These are phyloP conservation scores for Dacryopinax primogenitus DNA, from an alignment of 768 basidiomycete genomes.

Conservation along the genomic window DNA sequence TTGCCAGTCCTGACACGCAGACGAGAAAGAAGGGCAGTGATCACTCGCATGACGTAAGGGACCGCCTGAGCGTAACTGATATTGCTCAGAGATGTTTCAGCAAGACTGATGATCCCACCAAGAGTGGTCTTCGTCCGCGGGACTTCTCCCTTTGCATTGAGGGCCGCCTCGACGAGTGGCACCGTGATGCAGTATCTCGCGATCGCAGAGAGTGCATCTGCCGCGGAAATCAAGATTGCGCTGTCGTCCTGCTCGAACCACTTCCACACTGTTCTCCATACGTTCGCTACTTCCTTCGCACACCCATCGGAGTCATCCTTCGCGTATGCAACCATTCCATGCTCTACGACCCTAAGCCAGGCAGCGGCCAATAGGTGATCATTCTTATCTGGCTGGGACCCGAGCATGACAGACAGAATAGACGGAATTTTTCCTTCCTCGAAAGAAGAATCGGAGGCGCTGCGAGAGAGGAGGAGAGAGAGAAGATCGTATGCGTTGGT, in stretches of 20 bases:
- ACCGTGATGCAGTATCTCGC: conserved; percentile 61
- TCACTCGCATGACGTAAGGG: conserved; percentile 63
- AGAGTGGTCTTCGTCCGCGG: conserved; percentile 42
- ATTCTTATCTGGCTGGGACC: conserved; percentile 55
- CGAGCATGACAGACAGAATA: conserved; percentile 54
- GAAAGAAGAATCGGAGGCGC: conserved; percentile 20
- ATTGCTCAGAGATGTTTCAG: conserved; percentile 55
- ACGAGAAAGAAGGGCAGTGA: conserved; percentile 53
- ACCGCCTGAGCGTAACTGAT: conserved; percentile 61
- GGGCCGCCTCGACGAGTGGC: conserved; percentile 41
- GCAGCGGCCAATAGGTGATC: conserved; percentile 56
- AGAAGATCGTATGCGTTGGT: conserved; percentile 78
- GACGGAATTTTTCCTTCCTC: conserved; percentile 29
- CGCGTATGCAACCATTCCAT: conserved; percentile 54
- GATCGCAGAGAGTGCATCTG: conserved; percentile 44
- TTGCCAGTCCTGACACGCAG: conserved; percentile 41
- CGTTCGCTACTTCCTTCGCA: conserved; percentile 42
- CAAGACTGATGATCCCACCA: conserved; percentile 48
- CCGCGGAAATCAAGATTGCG: conserved; percentile 48
- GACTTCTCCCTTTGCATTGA: conserved; percentile 34
- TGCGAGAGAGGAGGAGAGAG: conserved; percentile 55
- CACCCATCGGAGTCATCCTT: conserved; percentile 39
- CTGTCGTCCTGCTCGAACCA: conserved; percentile 62
- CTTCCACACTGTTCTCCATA: conserved; percentile 64
- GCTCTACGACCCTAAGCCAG: conserved; percentile 68